A percentile compares a stretch with the other conserved stretches of the same genome.
phyloP scores from a whole-genome alignment of 2,329 filamentous ascomycete genomes.

The Tolypocladium tropicale region DNA sequence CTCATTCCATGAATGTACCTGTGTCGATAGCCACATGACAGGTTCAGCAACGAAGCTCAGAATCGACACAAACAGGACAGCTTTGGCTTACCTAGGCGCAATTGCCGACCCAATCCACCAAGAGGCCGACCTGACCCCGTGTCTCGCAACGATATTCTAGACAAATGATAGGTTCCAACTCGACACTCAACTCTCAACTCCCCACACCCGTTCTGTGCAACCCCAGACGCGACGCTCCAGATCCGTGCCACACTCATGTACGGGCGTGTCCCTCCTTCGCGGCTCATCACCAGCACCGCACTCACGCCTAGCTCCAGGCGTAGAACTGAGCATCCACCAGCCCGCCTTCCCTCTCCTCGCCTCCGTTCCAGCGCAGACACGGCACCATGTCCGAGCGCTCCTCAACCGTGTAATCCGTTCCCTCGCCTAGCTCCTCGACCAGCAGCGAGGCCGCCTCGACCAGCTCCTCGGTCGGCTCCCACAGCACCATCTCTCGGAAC shows the following conservation, averaged over 20 bases:
- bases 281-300: not conserved
- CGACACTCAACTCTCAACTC: too few relatives aligned
- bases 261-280: not conserved
- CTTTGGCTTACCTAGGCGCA: too few relatives aligned
- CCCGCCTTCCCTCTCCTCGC: slow-evolving; percentile 8
- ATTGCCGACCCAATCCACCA: too few relatives aligned
- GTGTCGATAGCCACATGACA: too few relatives aligned
- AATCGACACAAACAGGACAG: too few relatives aligned
- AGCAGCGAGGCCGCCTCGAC: slow-evolving; percentile 16
- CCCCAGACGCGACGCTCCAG: too few relatives aligned
- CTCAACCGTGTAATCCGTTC: slow-evolving; percentile 16
- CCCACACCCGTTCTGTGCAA: too few relatives aligned
- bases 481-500: slow-evolving; percentile 22
- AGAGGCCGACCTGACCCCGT: too few relatives aligned
- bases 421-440: slow-evolving; percentile 26
- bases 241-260: not conserved
- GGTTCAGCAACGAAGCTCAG: too few relatives aligned
- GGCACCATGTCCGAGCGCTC: slow-evolving; percentile 21
- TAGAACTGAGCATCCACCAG: slow-evolving; percentile 22
- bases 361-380: slow-evolving; percentile 24
- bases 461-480: slow-evolving; percentile 23
- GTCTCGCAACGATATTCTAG: too few relatives aligned
- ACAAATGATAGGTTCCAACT: too few relatives aligned
- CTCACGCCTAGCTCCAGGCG: slow-evolving; percentile 7
- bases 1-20: too few relatives aligned